A percentile compares a stretch with the other conserved stretches of the same genome.
These are phyloP conservation scores for Pleurotus ostreatus DNA, from an alignment of 768 basidiomycete genomes.

Conservation along the genomic window DNA sequence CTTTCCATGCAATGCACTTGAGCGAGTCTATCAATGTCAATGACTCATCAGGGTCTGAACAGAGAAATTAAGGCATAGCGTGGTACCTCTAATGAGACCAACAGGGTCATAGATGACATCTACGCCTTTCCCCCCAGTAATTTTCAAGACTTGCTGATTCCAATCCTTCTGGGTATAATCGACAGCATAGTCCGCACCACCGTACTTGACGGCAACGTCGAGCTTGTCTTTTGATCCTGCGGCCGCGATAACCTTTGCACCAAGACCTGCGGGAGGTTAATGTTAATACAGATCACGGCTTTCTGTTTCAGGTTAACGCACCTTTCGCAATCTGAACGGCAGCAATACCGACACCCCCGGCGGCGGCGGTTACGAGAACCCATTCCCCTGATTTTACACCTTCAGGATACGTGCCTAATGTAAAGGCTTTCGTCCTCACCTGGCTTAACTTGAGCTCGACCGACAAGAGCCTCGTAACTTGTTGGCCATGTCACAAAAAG, in stretches of 20 bases:
- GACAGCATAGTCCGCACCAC: slow-evolving; percentile 80
- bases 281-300: too few relatives aligned
- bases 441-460: slow-evolving; percentile 73
- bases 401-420: not conserved
- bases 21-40: slow-evolving; percentile 53
- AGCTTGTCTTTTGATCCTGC: slow-evolving; percentile 79
- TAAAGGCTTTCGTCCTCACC: slow-evolving; percentile 37
- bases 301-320: slow-evolving; percentile 19
- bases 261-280: slow-evolving; percentile 51
- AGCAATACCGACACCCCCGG: slow-evolving; percentile 90
- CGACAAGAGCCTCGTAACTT: slow-evolving; percentile 87
- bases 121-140: slow-evolving; percentile 83
- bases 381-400: slow-evolving; percentile 60
- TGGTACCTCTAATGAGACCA: slow-evolving; percentile 64
- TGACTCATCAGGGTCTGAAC: not conserved
- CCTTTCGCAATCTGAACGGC: slow-evolving; percentile 94
- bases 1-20: slow-evolving; percentile 95
- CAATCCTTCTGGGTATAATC: slow-evolving; percentile 78
- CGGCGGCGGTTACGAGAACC: slow-evolving; percentile 92
- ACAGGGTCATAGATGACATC: slow-evolving; percentile 88
- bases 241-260: slow-evolving; percentile 93
- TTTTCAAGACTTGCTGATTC: slow-evolving; percentile 84
- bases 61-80: not conserved
- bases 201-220: slow-evolving; percentile 67
- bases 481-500: slow-evolving; percentile 90